These are phyloP conservation scores for Didymosphaeria variabile DNA, from an alignment of 2,329 filamentous ascomycete species.

Conservation along the genomic window DNA sequence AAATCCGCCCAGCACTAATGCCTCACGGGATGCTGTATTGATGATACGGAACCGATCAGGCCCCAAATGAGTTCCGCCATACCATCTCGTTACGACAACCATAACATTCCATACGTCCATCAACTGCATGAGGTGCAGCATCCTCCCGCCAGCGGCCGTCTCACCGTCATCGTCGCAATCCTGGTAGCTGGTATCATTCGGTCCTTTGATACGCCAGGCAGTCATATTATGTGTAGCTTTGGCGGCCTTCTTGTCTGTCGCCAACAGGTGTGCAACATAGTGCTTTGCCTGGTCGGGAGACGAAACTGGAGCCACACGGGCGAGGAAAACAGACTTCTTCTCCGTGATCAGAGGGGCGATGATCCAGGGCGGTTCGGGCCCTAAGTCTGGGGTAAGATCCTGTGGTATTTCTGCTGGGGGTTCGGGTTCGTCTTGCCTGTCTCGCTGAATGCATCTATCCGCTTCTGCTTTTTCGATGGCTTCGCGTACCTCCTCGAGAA, in stretches of 20 bases:
- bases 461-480: slow-evolving; percentile 59
- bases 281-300: slow-evolving; percentile 75
- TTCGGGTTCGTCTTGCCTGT: slow-evolving; percentile 23
- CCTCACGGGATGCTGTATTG: slow-evolving; percentile 84
- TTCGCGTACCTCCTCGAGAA: slow-evolving; percentile 73
- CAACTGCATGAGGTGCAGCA: slow-evolving; percentile 90
- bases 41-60: slow-evolving; percentile 91
- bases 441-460: slow-evolving; percentile 29
- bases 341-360: slow-evolving; percentile 78
- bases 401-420: slow-evolving; percentile 15
- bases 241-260: slow-evolving; percentile 84
- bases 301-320: slow-evolving; percentile 74
- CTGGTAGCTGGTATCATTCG: slow-evolving; percentile 70
- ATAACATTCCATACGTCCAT: slow-evolving; percentile 95
- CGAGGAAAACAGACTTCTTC: slow-evolving; percentile 88
- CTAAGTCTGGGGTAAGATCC: slow-evolving; percentile 32
- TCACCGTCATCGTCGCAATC: slow-evolving; percentile 98
- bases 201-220: slow-evolving; percentile 82
- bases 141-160: slow-evolving; percentile 83
- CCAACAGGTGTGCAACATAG: slow-evolving; percentile 78
- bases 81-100: slow-evolving; percentile 95
- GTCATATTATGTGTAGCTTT: slow-evolving; percentile 94
- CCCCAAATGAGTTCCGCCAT: slow-evolving; percentile 88
- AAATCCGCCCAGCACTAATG: slow-evolving; percentile 79
- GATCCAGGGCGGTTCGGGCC: slow-evolving; percentile 70